phyloP scores from a whole-genome alignment of 2,329 filamentous ascomycete genomes.

The Cryphonectria carpinicola region DNA sequence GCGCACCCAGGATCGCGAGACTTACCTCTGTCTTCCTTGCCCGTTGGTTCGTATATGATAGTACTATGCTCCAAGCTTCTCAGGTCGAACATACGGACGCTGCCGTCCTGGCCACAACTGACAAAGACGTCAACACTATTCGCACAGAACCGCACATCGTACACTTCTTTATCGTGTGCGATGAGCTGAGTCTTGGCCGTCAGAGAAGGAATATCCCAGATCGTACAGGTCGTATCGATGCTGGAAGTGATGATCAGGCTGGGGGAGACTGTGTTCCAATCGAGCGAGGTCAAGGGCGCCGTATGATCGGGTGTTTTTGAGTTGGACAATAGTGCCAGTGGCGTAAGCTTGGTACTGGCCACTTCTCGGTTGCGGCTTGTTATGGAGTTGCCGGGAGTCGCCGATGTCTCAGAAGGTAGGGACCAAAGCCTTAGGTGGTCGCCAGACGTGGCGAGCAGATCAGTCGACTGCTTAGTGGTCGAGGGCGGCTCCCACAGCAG shows the following conservation, averaged over 20 bases:
- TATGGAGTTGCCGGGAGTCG: constrained; percentile 68
- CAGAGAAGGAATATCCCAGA: constrained; percentile 98
- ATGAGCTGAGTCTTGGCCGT: constrained; percentile 98
- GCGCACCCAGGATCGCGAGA: constrained; percentile 23
- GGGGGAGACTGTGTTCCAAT: constrained; percentile 97
- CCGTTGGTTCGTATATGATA: constrained; percentile 97
- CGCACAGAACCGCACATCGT: constrained; percentile 96
- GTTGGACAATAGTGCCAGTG: constrained; percentile 90
- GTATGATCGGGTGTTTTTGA: constrained; percentile 99
- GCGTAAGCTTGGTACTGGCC: constrained; percentile 79
- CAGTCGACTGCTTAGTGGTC: constrained; percentile 91
- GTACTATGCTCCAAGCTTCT: constrained; percentile 96
- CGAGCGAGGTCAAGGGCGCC: constrained; percentile 90
- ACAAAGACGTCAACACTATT: constrained; percentile 99
- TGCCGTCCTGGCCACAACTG: constrained; percentile 95
- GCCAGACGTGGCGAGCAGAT: constrained; percentile 91
- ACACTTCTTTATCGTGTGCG: constrained; percentile 98
- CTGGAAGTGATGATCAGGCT: constrained; percentile 98
- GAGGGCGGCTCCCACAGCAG: constrained; percentile 96
- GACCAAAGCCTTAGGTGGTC: constrained; percentile 96
- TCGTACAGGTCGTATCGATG: constrained; percentile 98
- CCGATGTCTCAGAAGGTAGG: constrained; percentile 70
- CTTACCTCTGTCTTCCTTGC: constrained; percentile 77
- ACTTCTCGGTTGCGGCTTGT: constrained; percentile 62
- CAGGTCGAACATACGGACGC: constrained; percentile 97